These are phyloP conservation scores for Coemansia sp. DNA, from an alignment of 192 early-diverging fungal genomes.

Conservation along the genomic window DNA sequence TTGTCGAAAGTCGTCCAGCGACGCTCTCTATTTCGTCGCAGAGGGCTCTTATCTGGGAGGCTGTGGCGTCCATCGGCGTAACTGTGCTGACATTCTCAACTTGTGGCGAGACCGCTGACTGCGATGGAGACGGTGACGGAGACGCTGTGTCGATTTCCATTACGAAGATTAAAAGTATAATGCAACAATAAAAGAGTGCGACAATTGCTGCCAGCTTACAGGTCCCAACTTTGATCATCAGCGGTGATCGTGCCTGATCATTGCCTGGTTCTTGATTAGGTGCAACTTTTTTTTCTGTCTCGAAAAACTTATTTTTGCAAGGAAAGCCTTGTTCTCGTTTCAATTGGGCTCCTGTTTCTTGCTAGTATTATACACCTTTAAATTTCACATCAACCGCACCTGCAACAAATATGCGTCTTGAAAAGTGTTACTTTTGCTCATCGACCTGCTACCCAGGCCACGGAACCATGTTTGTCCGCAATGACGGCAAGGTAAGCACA, in stretches of 20 bases:
- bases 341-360: neutral
- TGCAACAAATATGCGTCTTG: constrained; percentile 73
- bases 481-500: constrained; percentile 84
- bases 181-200: neutral
- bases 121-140: neutral
- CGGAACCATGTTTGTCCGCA: constrained; percentile 98
- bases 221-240: no score
- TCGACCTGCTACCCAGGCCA: constrained; percentile 96
- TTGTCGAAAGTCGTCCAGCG: constrained; percentile 8
- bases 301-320: no score
- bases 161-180: neutral
- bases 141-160: neutral
- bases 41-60: constrained; percentile 18
- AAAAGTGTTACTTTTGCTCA: constrained; percentile 99
- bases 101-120: neutral
- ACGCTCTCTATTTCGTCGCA: constrained; percentile 31
- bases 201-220: no score
- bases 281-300: no score
- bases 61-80: constrained; percentile 10
- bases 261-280: no score
- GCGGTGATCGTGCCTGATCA: no score
- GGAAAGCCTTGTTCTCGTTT: no score
- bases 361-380: constrained; percentile 11
- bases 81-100: neutral
- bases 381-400: constrained; percentile 4